phyloP scores from a whole-genome alignment of 805 yeast species.

The Pichia pseudocactophila region DNA sequence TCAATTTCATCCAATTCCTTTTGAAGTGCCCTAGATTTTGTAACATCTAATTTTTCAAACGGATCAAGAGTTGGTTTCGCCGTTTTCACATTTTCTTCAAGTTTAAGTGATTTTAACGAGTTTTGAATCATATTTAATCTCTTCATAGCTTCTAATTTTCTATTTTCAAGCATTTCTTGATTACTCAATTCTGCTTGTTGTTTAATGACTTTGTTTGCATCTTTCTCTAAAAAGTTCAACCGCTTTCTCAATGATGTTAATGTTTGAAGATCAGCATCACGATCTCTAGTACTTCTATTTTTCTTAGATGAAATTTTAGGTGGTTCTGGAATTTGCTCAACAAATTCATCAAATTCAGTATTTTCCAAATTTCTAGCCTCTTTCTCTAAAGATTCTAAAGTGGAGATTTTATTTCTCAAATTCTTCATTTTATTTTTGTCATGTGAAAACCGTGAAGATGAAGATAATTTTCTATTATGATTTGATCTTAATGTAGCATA shows the following conservation, averaged over 20 bases:
- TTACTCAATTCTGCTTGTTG: conserved; percentile 41
- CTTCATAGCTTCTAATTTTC: conserved; percentile 59
- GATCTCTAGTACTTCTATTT: conserved; percentile 16
- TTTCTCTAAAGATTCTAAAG: conserved; percentile 42
- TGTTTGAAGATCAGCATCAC: conserved; percentile 44
- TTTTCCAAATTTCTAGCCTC: conserved; percentile 82
- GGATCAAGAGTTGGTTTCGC: conserved; percentile 25
- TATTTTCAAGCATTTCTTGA: conserved; percentile 48
- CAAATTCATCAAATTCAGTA: conserved; percentile 61
- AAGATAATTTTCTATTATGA: not conserved
- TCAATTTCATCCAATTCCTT: conserved; percentile 21
- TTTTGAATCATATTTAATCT: conserved; percentile 63
- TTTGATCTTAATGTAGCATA: conserved; percentile 17
- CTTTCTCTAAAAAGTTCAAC: conserved; percentile 55
- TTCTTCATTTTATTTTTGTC: conserved; percentile 4
- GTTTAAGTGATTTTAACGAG: conserved; percentile 16
- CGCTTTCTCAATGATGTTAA: conserved; percentile 47
- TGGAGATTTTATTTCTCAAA: conserved; percentile 6
- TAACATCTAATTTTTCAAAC: conserved; percentile 9
- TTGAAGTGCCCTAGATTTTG: conserved; percentile 15
- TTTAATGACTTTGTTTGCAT: conserved; percentile 69
- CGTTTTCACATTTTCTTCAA: conserved; percentile 13
- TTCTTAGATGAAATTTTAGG: conserved; percentile 1
- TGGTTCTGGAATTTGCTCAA: conserved; percentile 12
- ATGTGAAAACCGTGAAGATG: conserved; percentile 3